phyloP scores from a whole-genome alignment of 1,284 basidiomycete genomes.

The Volvariella surrecta region DNA sequence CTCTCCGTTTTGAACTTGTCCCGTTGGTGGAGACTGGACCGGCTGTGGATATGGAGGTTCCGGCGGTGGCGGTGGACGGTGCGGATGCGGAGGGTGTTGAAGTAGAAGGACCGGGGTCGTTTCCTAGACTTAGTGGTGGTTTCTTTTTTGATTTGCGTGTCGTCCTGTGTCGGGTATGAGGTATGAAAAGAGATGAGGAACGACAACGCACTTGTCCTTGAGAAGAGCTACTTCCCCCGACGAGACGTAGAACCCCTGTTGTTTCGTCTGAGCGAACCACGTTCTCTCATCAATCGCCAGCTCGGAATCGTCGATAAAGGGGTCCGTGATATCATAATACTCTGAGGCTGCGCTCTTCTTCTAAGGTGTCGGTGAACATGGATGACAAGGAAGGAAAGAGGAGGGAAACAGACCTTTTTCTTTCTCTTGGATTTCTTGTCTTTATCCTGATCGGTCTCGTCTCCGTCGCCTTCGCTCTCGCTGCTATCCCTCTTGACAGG shows the following conservation, averaged over 20 bases:
- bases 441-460: constrained; percentile 30
- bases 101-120: constrained; percentile 7
- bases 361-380: constrained; percentile 17
- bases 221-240: constrained; percentile 80
- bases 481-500: constrained; percentile 27
- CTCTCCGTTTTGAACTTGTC: constrained; percentile 6
- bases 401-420: constrained; percentile 26
- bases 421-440: constrained; percentile 26
- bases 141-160: constrained; percentile 43
- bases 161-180: neutral
- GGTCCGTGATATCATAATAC: constrained; percentile 87
- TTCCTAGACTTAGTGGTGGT: constrained; percentile 43
- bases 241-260: constrained; percentile 91
- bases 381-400: neutral
- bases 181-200: neutral
- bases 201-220: constrained; percentile 51
- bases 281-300: constrained; percentile 85
- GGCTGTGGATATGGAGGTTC: too few species aligned
- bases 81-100: constrained; percentile 8
- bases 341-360: constrained; percentile 55
- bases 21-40: too few species aligned
- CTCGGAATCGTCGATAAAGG: constrained; percentile 98
- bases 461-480: constrained; percentile 48
- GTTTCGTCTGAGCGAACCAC: constrained; percentile 88
- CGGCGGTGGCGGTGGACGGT: constrained; percentile 4